Conservation (phyloP, 805 yeast species). For the Candida broadrunensis region DNA sequence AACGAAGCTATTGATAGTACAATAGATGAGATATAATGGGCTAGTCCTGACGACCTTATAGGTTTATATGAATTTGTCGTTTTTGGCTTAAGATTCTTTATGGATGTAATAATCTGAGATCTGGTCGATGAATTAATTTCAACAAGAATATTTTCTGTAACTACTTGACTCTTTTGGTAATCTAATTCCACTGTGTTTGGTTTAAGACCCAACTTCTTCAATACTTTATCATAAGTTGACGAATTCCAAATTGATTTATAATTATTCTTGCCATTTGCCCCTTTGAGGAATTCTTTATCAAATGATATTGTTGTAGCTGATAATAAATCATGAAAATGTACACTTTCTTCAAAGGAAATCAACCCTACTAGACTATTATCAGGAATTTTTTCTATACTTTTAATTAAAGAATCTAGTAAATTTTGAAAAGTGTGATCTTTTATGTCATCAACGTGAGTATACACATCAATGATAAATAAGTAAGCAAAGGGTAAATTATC, state of each 20-base stretch:
- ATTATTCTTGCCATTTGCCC: not conserved
- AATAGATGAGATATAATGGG: constrained; percentile 21
- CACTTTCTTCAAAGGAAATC: constrained; percentile 27
- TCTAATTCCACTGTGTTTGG: constrained; percentile 3
- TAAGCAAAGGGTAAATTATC: constrained; percentile 10
- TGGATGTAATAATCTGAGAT: constrained; percentile 6
- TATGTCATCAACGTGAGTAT: constrained; percentile 18
- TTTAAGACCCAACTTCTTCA: constrained; percentile 3
- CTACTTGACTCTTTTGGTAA: constrained; percentile 1
- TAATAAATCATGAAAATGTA: constrained; percentile 17
- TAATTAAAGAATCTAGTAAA: constrained; percentile 11
- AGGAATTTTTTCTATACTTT: constrained; percentile 13
- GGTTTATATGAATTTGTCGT: constrained; percentile 27
- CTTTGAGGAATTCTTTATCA: not conserved
- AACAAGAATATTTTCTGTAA: constrained; percentile 1
- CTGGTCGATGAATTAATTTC: constrained; percentile 7
- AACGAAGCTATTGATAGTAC: constrained; percentile 17
- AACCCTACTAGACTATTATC: constrained; percentile 17
- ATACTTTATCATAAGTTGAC: not conserved
- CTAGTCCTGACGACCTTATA: constrained; percentile 32
- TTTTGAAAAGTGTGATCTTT: constrained; percentile 11
- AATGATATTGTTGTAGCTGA: not conserved
- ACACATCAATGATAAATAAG: constrained; percentile 26
- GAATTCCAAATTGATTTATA: not conserved
- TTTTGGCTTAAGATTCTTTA: constrained; percentile 18